Evolutionary conservation across 2,329 filamentous ascomycete species (phyloP).

Genomic region (Exophiala dermatitidis): DNA sequence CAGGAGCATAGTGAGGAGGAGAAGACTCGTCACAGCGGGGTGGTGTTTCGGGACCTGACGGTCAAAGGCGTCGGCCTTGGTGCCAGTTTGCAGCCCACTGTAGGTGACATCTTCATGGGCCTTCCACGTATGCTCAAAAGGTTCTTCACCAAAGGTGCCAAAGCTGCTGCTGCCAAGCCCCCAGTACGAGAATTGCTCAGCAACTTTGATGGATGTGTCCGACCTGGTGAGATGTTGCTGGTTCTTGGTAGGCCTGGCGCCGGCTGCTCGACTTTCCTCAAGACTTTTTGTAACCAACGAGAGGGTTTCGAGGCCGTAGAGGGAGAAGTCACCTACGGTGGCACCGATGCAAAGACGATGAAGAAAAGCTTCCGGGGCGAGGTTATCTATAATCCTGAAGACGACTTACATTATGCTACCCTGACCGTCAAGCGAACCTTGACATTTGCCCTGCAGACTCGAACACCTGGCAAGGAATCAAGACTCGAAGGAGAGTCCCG

Average conservation of each 20-base stretch:
- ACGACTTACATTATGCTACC: conserved; percentile 70
- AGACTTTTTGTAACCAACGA: conserved; percentile 59
- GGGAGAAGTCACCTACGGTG: conserved; percentile 51
- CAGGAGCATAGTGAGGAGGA: conserved; percentile 62
- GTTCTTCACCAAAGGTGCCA: conserved; percentile 34
- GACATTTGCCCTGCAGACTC: conserved; percentile 61
- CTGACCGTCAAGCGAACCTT: conserved; percentile 68
- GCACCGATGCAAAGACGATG: conserved; percentile 47
- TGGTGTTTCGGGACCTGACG: conserved; percentile 62
- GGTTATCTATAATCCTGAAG: conserved; percentile 67
- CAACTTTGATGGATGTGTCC: conserved; percentile 60
- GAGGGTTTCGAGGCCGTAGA: conserved; percentile 51
- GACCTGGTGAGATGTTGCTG: conserved; percentile 65
- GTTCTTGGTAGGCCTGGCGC: conserved; percentile 62
- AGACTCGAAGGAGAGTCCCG: conserved; percentile 57
- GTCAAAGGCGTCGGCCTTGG: conserved; percentile 64
- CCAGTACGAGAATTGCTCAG: conserved; percentile 60
- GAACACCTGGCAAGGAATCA: conserved; percentile 57
- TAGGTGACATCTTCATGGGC: conserved; percentile 49
- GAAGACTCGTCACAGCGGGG: conserved; percentile 60
- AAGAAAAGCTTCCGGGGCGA: conserved; percentile 43
- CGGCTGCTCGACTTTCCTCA: conserved; percentile 65
- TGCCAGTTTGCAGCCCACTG: conserved; percentile 52
- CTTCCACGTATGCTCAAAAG: conserved; percentile 44
- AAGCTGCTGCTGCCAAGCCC: conserved; percentile 33